phyloP scores from a whole-genome alignment of 2,329 filamentous ascomycete genomes.

The Xylariaceae sp. region DNA sequence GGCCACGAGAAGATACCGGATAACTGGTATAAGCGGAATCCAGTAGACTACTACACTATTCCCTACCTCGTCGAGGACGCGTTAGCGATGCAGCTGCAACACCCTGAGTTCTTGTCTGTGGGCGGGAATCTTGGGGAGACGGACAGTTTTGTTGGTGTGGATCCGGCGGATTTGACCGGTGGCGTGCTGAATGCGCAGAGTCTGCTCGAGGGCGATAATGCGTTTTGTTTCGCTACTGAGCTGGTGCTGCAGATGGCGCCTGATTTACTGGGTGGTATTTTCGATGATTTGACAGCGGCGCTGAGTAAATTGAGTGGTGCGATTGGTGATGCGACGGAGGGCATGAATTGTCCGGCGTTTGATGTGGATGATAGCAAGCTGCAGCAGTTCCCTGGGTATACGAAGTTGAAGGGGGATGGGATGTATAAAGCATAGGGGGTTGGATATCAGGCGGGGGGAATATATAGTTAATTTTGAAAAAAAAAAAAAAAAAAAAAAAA shows the following conservation, averaged over 20 bases:
- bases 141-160: slow-evolving; percentile 8
- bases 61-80: slow-evolving; percentile 1
- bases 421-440: background rate
- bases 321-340: background rate
- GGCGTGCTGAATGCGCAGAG: slow-evolving; percentile 4
- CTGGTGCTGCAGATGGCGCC: slow-evolving; percentile 6
- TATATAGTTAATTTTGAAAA: too few relatives aligned
- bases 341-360: slow-evolving; percentile 1
- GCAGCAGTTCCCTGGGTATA: slow-evolving; percentile 7
- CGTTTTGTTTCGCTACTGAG: slow-evolving; percentile 8
- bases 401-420: slow-evolving; percentile 4
- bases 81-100: slow-evolving; percentile 2
- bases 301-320: background rate
- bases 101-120: slow-evolving; percentile 6
- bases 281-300: background rate
- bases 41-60: slow-evolving; percentile 7
- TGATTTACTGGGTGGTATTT: slow-evolving; percentile 2
- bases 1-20: slow-evolving; percentile 9
- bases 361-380: background rate
- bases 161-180: slow-evolving; percentile 4
- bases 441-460: too few relatives aligned
- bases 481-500: too few relatives aligned
- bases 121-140: slow-evolving; percentile 7
- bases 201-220: slow-evolving; percentile 9
- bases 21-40: slow-evolving; percentile 11